These are phyloP conservation scores for Pisolithus orientalis DNA, from an alignment of 768 basidiomycete genomes.

Conservation along the genomic window DNA sequence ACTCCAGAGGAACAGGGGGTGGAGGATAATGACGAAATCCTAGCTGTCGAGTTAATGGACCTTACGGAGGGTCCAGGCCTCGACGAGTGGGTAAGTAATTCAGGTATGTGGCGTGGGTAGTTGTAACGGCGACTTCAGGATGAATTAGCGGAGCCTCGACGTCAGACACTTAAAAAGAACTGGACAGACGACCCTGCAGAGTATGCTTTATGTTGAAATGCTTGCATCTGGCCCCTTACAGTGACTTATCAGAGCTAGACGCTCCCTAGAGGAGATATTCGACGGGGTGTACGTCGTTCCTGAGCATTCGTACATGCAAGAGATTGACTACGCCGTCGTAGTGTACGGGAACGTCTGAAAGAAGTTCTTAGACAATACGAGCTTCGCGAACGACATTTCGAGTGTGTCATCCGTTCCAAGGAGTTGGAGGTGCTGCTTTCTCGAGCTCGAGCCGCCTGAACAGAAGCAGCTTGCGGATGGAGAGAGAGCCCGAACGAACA, in stretches of 20 bases:
- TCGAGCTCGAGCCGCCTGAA: constrained; percentile 82
- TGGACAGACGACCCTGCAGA: constrained; percentile 74
- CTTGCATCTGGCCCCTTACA: neutral
- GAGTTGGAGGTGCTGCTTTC: constrained; percentile 85
- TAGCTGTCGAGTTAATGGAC: constrained; percentile 89
- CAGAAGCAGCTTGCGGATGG: constrained; percentile 78
- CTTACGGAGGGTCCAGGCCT: constrained; percentile 62
- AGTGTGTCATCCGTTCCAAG: constrained; percentile 87
- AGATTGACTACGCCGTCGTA: constrained; percentile 21
- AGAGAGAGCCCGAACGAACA: constrained; percentile 63
- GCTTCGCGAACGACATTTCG: constrained; percentile 86
- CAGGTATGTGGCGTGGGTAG: neutral
- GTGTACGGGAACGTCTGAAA: constrained; percentile 81
- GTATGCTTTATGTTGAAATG: constrained; percentile 36
- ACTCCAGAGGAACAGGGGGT: constrained; percentile 84
- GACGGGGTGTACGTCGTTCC: constrained; percentile 65
- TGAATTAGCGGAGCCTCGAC: constrained; percentile 55
- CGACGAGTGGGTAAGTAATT: constrained; percentile 53
- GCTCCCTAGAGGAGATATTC: constrained; percentile 77
- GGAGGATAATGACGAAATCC: constrained; percentile 84
- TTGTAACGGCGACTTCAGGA: constrained; percentile 38
- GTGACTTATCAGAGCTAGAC: constrained; percentile 48
- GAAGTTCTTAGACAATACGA: constrained; percentile 85
- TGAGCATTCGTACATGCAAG: neutral
- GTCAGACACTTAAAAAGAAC: constrained; percentile 71